These are phyloP conservation scores for Lichtheimia hyalospora DNA, from an alignment of 371 early-diverging fungal species.

Conservation along the genomic window DNA sequence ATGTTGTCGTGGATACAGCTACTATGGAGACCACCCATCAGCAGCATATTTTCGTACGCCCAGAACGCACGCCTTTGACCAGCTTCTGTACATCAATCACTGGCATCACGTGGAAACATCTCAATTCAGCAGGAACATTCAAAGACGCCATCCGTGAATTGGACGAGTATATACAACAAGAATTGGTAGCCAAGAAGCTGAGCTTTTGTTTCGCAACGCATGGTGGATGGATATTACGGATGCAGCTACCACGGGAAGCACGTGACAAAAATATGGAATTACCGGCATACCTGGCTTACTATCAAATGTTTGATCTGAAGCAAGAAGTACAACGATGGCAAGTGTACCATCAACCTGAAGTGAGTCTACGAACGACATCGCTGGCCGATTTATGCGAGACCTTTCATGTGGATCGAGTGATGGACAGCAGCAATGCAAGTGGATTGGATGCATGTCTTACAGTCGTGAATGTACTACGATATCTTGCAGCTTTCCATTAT, in stretches of 20 bases:
- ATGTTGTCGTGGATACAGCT: constrained; percentile 38
- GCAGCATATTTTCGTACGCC: constrained; percentile 64
- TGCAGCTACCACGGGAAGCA: constrained; percentile 71
- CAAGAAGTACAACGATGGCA: constrained; percentile 70
- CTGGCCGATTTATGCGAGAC: constrained; percentile 65
- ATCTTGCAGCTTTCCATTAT: constrained; percentile 53
- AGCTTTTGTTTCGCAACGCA: constrained; percentile 78
- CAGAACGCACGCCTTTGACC: constrained; percentile 68
- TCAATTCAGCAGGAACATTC: constrained; percentile 63
- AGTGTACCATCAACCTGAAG: constrained; percentile 67
- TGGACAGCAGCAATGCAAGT: constrained; percentile 40
- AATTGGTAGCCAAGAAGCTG: constrained; percentile 56
- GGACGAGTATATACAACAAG: constrained; percentile 55
- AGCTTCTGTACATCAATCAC: constrained; percentile 69
- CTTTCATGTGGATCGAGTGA: constrained; percentile 48
- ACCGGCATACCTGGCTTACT: constrained; percentile 57
- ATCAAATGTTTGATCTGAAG: constrained; percentile 74
- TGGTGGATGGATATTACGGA: constrained; percentile 75
- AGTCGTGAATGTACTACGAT: constrained; percentile 59
- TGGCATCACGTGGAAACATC: constrained; percentile 61
- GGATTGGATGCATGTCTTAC: constrained; percentile 64
- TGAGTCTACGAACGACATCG: constrained; percentile 57
- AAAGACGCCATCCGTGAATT: constrained; percentile 60
- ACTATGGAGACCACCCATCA: constrained; percentile 57
- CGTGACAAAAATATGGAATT: constrained; percentile 66